Evolutionary conservation across 495 filamentous ascomycete genomes (phyloP), one percentile per base, ranked within the genome.

Genomic region (Friedmanniomyces endolithicus): DNA sequence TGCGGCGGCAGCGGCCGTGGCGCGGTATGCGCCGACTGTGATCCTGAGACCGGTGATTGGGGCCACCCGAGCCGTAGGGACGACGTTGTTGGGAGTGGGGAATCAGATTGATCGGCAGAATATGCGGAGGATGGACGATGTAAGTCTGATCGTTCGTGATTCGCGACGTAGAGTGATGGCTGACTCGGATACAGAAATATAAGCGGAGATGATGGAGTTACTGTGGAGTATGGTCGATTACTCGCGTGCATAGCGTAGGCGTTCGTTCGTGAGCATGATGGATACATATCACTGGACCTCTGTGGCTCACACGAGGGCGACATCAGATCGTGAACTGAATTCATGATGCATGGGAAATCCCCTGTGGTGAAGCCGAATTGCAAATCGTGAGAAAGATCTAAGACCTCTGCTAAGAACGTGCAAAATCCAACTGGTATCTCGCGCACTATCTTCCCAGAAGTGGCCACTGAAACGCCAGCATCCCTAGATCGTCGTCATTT

Each of bases 41-140:
- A 86, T 97, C 34, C 77, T 99, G 41, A 73, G 90, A 53, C 94
- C 94, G 24, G 86, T 86, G 1, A 88, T 97, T 63, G 94, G 92
- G 0, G 86, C 87, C 8, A 87, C 82, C 48, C 90, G 90, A 65
- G 94, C 89, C 1, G 84, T 95, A 20, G 85, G 88, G 7, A 85
- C 92, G 70, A 87, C 90, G 19, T 69, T 97, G 58, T 72, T 96
- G 68, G 94, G 94, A 20, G 89, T 89, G n/a, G 90, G 88, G 3
- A 99, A 97, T 68, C 81, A 86, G 44, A 66, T 97, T 62, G 94
- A 99, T 70, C 86, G 84, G 34, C 78, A 80, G 61, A 89, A 94
- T 68, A 73, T 83, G 61, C 79, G 86, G 62, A 79, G 84, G 64
- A 80, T 92, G 58, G 90, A 97, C 60, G 88, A 94, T 74, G 88